Percentiles rank a stretch among this genome's conserved stretches.
Evolutionary conservation across 306 rosid genomes (phyloP).

Genomic region (Corylus heterophylla): DNA sequence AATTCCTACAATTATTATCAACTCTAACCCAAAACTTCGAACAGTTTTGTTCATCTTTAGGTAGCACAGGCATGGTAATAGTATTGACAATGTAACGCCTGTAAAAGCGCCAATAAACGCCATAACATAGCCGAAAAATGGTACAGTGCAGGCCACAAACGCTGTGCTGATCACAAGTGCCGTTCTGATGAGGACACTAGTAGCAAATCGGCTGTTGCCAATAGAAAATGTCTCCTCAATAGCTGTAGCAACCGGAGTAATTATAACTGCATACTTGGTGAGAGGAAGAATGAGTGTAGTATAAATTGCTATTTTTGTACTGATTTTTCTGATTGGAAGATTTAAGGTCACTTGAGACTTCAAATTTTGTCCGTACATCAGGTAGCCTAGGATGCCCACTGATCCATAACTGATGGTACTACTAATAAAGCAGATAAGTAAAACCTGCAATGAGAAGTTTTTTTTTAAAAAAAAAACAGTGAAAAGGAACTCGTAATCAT

Average conservation of each 20-base stretch:
- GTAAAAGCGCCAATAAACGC: slow-evolving; percentile 60
- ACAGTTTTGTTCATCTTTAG: slow-evolving; percentile 59
- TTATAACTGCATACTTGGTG: slow-evolving; percentile 59
- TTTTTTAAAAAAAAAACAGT: not conserved
- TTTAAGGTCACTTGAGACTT: slow-evolving; percentile 67
- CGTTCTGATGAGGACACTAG: slow-evolving; percentile 51
- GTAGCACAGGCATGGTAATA: slow-evolving; percentile 67
- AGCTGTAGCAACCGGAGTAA: slow-evolving; percentile 55
- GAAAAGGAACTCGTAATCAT: not conserved
- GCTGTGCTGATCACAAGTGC: slow-evolving; percentile 44
- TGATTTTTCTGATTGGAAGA: slow-evolving; percentile 48
- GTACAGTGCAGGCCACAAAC: slow-evolving; percentile 51
- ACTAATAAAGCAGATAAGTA: slow-evolving; percentile 50
- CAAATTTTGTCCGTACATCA: slow-evolving; percentile 52
- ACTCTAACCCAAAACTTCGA: slow-evolving; percentile 45
- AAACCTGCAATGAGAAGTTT: slow-evolving; percentile 45
- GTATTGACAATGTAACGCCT: slow-evolving; percentile 38
- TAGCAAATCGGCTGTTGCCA: not conserved
- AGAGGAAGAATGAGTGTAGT: slow-evolving; percentile 66
- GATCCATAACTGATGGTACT: slow-evolving; percentile 56
- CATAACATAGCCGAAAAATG: slow-evolving; percentile 68
- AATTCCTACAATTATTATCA: slow-evolving; percentile 40
- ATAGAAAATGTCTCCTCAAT: slow-evolving; percentile 46
- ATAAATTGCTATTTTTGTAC: slow-evolving; percentile 57
- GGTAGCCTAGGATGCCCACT: slow-evolving; percentile 57